Percentiles rank a stretch among this genome's conserved stretches.
phyloP scores from a whole-genome alignment of 495 filamentous ascomycete genomes.

The Tuber melanosporum region DNA sequence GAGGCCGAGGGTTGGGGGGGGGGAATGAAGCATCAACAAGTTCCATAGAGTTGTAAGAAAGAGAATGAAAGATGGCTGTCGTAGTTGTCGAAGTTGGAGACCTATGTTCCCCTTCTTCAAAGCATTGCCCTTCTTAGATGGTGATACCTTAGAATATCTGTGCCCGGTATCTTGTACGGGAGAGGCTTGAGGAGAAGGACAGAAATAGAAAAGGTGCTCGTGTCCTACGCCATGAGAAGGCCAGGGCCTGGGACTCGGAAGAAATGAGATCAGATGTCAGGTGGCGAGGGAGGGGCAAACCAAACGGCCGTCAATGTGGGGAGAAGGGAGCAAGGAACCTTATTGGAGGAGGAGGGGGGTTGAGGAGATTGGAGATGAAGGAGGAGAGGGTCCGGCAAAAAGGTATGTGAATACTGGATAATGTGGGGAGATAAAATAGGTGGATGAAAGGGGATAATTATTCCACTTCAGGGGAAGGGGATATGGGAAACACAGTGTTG shows the following conservation, averaged over 20 bases:
- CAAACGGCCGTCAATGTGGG: not conserved
- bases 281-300: not conserved
- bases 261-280: constrained; percentile 19
- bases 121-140: not conserved
- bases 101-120: not conserved
- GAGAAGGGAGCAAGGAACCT: constrained; percentile 18
- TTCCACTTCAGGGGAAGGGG: constrained; percentile 18
- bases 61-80: not conserved
- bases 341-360: constrained; percentile 9
- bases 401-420: not conserved
- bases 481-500: not conserved
- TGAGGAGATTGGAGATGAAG: constrained; percentile 16
- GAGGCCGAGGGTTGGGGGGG: not conserved
- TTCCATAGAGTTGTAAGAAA: not conserved
- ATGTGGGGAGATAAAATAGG: constrained; percentile 14
- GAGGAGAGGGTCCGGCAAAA: not conserved
- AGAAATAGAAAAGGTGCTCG: constrained; percentile 4
- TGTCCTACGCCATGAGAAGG: constrained; percentile 34
- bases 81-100: not conserved
- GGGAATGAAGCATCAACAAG: not conserved
- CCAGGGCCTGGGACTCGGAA: constrained; percentile 32
- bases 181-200: not conserved
- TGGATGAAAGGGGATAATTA: constrained; percentile 13
- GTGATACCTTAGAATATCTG: not conserved
- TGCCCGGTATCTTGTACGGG: not conserved